These are phyloP conservation scores for Suillus sp. DNA, from an alignment of 768 basidiomycete species.

Conservation along the genomic window DNA sequence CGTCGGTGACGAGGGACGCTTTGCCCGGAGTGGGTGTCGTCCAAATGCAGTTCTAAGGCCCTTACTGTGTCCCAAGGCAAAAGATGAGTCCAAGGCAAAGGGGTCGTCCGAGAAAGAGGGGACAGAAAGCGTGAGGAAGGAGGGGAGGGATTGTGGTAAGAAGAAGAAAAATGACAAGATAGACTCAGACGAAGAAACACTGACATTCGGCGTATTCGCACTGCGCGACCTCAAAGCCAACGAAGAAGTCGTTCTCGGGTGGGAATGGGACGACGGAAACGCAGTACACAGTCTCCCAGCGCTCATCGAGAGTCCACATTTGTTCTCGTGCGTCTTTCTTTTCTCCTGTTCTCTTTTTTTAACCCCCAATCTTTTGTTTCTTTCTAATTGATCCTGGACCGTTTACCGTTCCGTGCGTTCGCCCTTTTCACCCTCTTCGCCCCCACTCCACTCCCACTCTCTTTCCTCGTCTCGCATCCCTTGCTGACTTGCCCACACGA, in stretches of 20 bases:
- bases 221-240: conserved; percentile 69
- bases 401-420: conserved; percentile 3
- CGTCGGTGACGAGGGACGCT: conserved; percentile 65
- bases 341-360: conserved; percentile 15
- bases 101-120: conserved; percentile 9
- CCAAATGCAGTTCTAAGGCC: conserved; percentile 51
- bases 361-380: conserved; percentile 17
- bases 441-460: not conserved
- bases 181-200: conserved; percentile 33
- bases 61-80: conserved; percentile 37
- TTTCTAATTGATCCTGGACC: not conserved
- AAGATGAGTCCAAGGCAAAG: conserved; percentile 14
- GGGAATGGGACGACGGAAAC: conserved; percentile 97
- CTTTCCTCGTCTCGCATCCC: not conserved
- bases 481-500: not conserved
- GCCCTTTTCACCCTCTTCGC: not conserved
- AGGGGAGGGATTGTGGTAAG: conserved; percentile 11
- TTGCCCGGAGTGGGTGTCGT: conserved; percentile 55
- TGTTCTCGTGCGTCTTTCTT: conserved; percentile 55
- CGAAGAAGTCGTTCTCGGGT: conserved; percentile 87
- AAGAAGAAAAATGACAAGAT: conserved; percentile 23
- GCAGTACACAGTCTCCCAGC: conserved; percentile 79
- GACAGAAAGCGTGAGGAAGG: conserved; percentile 18
- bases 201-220: conserved; percentile 83
- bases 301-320: conserved; percentile 55